A percentile compares a stretch with the other conserved stretches of the same genome.
Evolutionary conservation across 495 filamentous ascomycete genomes (phyloP).

Genomic region (Trichoderma orchidacearum): DNA sequence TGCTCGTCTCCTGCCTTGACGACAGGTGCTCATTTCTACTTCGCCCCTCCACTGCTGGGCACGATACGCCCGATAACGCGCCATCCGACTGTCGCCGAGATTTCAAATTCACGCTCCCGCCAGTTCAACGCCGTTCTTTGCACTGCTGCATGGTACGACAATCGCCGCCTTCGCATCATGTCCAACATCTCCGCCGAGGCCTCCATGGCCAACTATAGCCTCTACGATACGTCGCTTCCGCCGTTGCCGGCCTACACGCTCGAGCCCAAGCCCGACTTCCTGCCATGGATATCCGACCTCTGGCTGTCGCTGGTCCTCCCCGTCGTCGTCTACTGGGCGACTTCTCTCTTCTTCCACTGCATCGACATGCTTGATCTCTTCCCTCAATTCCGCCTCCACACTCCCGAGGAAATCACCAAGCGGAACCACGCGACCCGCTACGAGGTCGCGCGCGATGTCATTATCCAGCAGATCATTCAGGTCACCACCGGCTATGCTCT

Average conservation of each 20-base stretch:
- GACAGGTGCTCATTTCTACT: background rate
- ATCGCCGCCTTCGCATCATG: background rate
- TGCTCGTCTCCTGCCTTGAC: too few relatives aligned
- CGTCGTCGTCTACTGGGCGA: slow-evolving; percentile 75
- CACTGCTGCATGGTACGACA: background rate
- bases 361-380: slow-evolving; percentile 74
- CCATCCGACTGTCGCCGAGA: background rate
- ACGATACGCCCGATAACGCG: background rate
- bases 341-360: slow-evolving; percentile 78
- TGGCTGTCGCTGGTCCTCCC: slow-evolving; percentile 60
- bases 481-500: slow-evolving; percentile 49
- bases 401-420: slow-evolving; percentile 73
- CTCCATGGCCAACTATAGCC: slow-evolving; percentile 16
- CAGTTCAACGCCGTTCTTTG: background rate
- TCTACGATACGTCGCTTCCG: slow-evolving; percentile 42
- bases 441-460: slow-evolving; percentile 75
- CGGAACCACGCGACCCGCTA: slow-evolving; percentile 73
- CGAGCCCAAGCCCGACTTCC: slow-evolving; percentile 49
- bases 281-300: slow-evolving; percentile 70
- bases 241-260: slow-evolving; percentile 65
- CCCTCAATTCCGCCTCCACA: slow-evolving; percentile 80
- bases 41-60: background rate
- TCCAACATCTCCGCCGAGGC: background rate
- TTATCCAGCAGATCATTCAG: slow-evolving; percentile 83
- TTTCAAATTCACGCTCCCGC: too few relatives aligned